Conservation (phyloP, 2,329 filamentous ascomycete species). For the Cryphonectria radicalis region DNA sequence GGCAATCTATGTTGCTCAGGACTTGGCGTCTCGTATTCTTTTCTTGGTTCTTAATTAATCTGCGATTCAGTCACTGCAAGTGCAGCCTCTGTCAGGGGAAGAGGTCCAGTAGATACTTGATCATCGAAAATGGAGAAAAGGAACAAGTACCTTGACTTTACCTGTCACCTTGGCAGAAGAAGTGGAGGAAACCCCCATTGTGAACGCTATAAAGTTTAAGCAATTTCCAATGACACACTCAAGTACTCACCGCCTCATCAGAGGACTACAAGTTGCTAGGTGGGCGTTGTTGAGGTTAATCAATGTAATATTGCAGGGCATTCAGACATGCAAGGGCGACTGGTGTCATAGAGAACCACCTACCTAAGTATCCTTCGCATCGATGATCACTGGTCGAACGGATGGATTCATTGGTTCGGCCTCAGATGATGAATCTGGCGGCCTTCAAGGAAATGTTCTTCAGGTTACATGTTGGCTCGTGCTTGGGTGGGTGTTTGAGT, state of each 20-base stretch:
- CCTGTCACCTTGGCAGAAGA: background rate
- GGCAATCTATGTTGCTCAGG: background rate
- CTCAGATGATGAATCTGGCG: background rate
- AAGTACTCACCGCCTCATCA: background rate
- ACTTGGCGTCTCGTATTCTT: conserved; percentile 16
- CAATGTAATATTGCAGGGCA: too few relatives aligned
- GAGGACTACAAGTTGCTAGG: background rate
- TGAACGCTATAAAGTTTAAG: background rate
- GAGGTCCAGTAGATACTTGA: background rate
- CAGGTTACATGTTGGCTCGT: background rate
- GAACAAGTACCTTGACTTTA: background rate
- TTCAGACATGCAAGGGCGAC: background rate
- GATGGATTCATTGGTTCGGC: background rate
- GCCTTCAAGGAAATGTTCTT: background rate
- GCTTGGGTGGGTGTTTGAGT: background rate
- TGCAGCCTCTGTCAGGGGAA: background rate
- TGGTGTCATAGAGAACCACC: background rate
- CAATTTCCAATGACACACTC: background rate
- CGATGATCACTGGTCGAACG: background rate
- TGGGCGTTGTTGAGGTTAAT: background rate
- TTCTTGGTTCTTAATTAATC: background rate
- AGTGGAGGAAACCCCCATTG: background rate
- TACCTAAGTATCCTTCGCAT: too few relatives aligned
- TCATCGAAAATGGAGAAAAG: background rate
- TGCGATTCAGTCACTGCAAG: background rate